Evolutionary conservation across 352 stramenopile genomes (phyloP).

Genomic region (Thalassiosira exigua): DNA sequence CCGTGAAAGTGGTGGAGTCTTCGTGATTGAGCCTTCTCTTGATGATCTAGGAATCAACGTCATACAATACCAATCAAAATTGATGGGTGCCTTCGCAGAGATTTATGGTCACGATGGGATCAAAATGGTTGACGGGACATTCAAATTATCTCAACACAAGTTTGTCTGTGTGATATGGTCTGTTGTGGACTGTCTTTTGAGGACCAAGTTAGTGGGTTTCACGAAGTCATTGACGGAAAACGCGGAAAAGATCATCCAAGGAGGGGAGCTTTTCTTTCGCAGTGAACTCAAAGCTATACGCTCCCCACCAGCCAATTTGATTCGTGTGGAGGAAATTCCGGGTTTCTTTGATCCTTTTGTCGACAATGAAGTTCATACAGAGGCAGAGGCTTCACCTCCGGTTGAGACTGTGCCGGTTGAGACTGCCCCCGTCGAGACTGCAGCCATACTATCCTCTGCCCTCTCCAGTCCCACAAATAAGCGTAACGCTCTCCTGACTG

Average conservation of each 20-base stretch:
- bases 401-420: no score
- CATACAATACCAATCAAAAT: constrained; percentile 6
- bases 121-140: constrained; percentile 14
- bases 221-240: constrained; percentile 9
- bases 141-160: constrained; percentile 1
- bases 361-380: constrained; percentile 16
- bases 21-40: constrained; percentile 9
- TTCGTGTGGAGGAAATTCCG: background rate
- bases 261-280: constrained; percentile 14
- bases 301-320: no score
- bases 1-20: constrained; percentile 1
- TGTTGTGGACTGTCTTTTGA: no score
- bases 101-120: constrained; percentile 4
- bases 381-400: no score
- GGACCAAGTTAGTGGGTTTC: constrained; percentile 24
- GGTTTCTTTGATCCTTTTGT: constrained; percentile 14
- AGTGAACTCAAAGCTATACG: background rate
- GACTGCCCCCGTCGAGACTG: no score
- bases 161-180: constrained; percentile 27
- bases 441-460: no score
- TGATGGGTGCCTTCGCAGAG: constrained; percentile 3
- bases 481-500: constrained; percentile 9
- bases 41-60: constrained; percentile 18
- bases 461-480: no score
- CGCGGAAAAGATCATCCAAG: constrained; percentile 5